Evolutionary conservation across 495 filamentous ascomycete species (phyloP).

Genomic region (Trichocladium antarcticum): DNA sequence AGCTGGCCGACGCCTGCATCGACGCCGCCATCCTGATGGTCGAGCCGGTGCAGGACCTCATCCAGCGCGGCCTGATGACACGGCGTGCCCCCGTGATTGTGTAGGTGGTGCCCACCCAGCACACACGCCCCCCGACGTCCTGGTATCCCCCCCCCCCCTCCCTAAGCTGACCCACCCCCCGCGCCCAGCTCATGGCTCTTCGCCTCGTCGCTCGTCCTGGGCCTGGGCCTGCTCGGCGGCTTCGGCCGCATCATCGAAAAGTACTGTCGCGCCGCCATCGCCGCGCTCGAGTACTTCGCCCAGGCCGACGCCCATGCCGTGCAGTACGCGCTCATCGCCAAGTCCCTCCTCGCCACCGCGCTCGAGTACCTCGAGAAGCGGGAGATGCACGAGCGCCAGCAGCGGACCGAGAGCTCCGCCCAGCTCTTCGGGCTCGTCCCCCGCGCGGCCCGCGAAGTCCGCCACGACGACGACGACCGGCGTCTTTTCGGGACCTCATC

Average conservation of each 20-base stretch:
- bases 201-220: constrained; percentile 37
- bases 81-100: constrained; percentile 33
- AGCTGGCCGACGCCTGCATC: constrained; percentile 38
- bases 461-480: not conserved
- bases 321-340: constrained; percentile 38
- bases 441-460: not conserved
- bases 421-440: constrained; percentile 36
- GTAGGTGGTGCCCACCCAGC: constrained; percentile 26
- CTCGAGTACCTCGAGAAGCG: constrained; percentile 29
- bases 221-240: constrained; percentile 32
- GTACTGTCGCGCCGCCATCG: constrained; percentile 29
- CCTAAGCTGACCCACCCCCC: not conserved
- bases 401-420: constrained; percentile 33
- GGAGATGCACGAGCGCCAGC: constrained; percentile 30
- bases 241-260: constrained; percentile 39
- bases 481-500: not conserved
- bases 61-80: constrained; percentile 23
- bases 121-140: too few species aligned
- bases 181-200: constrained; percentile 35
- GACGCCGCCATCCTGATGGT: constrained; percentile 39
- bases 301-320: constrained; percentile 32
- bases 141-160: too few species aligned
- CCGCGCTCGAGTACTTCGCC: constrained; percentile 34
- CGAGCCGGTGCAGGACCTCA: constrained; percentile 27
- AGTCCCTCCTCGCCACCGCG: constrained; percentile 32